A percentile compares a stretch with the other conserved stretches of the same genome.
Evolutionary conservation across 257 asterid genomes (phyloP).

Genomic region (Nicotiana benthamiana): DNA sequence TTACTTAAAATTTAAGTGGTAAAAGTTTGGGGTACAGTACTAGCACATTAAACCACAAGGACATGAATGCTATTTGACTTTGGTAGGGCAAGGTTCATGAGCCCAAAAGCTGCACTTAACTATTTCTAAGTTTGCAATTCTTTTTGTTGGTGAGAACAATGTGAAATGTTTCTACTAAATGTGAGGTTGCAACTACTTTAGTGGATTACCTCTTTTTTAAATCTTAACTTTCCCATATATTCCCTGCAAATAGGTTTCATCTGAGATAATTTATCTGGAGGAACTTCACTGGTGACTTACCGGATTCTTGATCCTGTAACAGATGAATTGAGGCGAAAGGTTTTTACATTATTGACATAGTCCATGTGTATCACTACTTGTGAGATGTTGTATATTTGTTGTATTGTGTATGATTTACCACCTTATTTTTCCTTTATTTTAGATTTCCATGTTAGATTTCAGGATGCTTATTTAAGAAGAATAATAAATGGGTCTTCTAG

Average conservation of each 20-base stretch:
- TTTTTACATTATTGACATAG: not conserved
- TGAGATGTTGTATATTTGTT: not conserved
- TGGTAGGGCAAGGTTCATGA: not conserved
- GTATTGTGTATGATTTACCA: not conserved
- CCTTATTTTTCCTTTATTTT: not conserved
- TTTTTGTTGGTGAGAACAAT: not conserved
- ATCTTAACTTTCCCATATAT: not conserved
- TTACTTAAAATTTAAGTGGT: conserved; percentile 1
- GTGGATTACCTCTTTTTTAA: not conserved
- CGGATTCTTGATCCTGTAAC: not conserved
- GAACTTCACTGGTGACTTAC: not conserved
- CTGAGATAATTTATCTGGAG: not conserved
- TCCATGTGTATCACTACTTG: not conserved
- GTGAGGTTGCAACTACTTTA: not conserved
- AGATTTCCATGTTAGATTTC: not conserved
- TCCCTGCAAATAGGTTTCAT: conserved; percentile 3
- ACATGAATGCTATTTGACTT: not conserved
- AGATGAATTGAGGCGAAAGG: not conserved
- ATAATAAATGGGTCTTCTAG: not conserved
- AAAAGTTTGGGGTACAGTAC: not conserved
- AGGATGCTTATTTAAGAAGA: not conserved
- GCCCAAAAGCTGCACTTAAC: not conserved
- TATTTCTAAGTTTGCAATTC: not conserved
- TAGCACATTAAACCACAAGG: not conserved
- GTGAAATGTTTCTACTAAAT: not conserved